phyloP scores from a whole-genome alignment of 306 rosid species.

The Nissolia schottii region DNA sequence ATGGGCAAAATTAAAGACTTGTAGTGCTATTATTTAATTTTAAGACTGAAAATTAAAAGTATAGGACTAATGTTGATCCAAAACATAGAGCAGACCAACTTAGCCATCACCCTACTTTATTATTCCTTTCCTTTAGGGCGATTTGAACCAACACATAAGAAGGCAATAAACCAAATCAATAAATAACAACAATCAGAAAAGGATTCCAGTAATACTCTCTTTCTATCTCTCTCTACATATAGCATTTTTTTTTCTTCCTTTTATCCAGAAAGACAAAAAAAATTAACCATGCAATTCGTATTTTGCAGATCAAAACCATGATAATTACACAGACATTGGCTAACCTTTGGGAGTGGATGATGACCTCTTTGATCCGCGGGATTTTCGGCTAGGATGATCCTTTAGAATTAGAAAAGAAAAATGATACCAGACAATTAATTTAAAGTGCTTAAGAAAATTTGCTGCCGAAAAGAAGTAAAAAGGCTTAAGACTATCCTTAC shows the following conservation, averaged over 20 bases:
- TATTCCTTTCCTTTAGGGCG: not conserved
- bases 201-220: not conserved
- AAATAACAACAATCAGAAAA: slow-evolving; percentile 8
- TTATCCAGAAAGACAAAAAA: not conserved
- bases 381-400: slow-evolving; percentile 45
- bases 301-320: not conserved
- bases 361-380: slow-evolving; percentile 24
- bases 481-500: not conserved
- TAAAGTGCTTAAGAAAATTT: slow-evolving; percentile 15
- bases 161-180: not conserved
- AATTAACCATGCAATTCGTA: slow-evolving; percentile 11
- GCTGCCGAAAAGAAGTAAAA: slow-evolving; percentile 8
- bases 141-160: not conserved
- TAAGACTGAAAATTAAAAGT: too few relatives aligned
- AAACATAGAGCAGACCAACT: too few relatives aligned
- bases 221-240: not conserved
- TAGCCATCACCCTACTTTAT: not conserved
- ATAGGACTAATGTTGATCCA: too few relatives aligned
- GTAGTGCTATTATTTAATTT: too few relatives aligned
- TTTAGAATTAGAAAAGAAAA: not conserved
- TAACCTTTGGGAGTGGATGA: slow-evolving; percentile 43
- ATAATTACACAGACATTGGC: slow-evolving; percentile 10
- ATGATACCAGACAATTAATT: slow-evolving; percentile 14
- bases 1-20: too few relatives aligned
- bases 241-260: too few relatives aligned